Conservation (phyloP, 441 rosid species). For the Pelargonium fulgidum region DNA sequence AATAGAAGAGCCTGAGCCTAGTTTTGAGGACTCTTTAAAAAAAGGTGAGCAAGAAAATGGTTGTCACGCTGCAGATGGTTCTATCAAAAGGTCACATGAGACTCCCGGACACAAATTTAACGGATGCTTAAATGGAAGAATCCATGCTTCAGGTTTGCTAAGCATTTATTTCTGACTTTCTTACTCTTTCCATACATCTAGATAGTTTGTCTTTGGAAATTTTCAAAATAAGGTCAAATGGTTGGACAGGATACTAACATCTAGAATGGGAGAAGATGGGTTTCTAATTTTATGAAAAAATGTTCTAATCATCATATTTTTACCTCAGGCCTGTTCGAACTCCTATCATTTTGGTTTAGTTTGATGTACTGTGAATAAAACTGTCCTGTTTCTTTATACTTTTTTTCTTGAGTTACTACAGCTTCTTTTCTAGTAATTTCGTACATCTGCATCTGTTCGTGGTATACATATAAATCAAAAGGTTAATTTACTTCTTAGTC, state of each 20-base stretch:
- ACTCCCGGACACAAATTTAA: not conserved
- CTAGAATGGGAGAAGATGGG: not conserved
- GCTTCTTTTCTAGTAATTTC: not conserved
- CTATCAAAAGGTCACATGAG: not conserved
- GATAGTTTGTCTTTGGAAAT: not conserved
- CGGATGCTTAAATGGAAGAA: slow-evolving; percentile 11
- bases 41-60: slow-evolving; percentile 16
- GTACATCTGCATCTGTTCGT: too few relatives aligned
- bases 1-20: slow-evolving; percentile 20
- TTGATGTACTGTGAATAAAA: not conserved
- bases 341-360: not conserved
- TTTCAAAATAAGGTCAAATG: not conserved
- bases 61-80: not conserved
- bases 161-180: slow-evolving; percentile 5
- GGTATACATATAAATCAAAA: too few relatives aligned
- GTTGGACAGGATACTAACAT: not conserved
- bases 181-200: not conserved
- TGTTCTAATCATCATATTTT: not conserved
- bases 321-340: not conserved
- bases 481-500: too few relatives aligned
- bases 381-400: not conserved
- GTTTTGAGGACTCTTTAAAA: slow-evolving; percentile 14
- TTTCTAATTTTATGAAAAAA: not conserved
- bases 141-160: slow-evolving; percentile 22
- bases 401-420: not conserved